Evolutionary conservation across 306 rosid species (phyloP).

Genomic region (Trifolium fragiferum): DNA sequence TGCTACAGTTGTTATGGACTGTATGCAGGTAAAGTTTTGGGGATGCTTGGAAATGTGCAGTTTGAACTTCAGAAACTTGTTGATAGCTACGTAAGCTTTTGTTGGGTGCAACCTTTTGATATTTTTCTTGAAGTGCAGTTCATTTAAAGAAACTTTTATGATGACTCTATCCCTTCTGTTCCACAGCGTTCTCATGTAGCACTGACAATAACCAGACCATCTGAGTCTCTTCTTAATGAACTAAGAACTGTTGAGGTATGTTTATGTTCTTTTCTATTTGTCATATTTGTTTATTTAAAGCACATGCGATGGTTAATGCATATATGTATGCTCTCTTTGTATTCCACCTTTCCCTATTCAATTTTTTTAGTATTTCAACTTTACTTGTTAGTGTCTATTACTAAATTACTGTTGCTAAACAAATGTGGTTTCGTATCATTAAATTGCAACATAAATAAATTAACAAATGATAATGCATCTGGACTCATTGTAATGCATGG

Average conservation of each 20-base stretch:
- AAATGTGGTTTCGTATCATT: constrained; percentile 27
- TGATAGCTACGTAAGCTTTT: constrained; percentile 78
- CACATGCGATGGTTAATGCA: not conserved
- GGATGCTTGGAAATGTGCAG: constrained; percentile 75
- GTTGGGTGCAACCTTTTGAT: constrained; percentile 37
- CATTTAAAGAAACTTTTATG: constrained; percentile 33
- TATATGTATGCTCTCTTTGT: constrained; percentile 3
- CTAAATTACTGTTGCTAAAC: not conserved
- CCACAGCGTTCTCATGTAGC: constrained; percentile 79
- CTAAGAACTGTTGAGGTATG: constrained; percentile 91
- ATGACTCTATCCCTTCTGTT: constrained; percentile 44
- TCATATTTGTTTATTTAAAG: not conserved
- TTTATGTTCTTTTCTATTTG: constrained; percentile 29
- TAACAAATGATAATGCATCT: constrained; percentile 19
- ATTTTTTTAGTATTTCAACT: constrained; percentile 9
- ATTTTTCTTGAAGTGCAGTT: constrained; percentile 26
- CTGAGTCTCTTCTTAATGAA: constrained; percentile 91
- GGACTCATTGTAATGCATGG: constrained; percentile 24
- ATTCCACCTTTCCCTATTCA: constrained; percentile 5
- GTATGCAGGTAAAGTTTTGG: constrained; percentile 71
- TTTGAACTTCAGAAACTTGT: constrained; percentile 83
- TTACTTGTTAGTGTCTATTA: constrained; percentile 19
- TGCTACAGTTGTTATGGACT: constrained; percentile 42
- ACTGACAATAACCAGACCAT: constrained; percentile 78
- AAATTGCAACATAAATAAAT: constrained; percentile 2